Evolutionary conservation across 768 basidiomycete genomes (phyloP).

Genomic region (Pleurotus djamor): DNA sequence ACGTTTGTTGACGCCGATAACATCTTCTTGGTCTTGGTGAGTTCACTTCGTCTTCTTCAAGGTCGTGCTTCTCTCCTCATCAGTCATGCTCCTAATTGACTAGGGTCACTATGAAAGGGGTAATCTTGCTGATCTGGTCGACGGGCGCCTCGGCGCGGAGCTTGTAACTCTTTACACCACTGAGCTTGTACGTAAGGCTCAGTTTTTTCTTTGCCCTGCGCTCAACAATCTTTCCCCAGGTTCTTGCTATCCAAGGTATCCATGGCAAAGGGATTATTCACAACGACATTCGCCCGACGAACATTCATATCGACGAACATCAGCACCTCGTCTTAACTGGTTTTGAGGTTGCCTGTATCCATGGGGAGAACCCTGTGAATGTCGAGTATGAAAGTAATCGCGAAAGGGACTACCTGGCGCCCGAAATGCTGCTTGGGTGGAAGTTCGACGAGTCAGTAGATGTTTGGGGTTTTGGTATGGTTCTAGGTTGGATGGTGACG

Average conservation of each 20-base stretch:
- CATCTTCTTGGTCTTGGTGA: slow-evolving; percentile 1
- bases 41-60: not conserved
- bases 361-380: slow-evolving; percentile 9
- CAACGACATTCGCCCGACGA: slow-evolving; percentile 40
- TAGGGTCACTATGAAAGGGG: not conserved
- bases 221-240: slow-evolving; percentile 19
- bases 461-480: slow-evolving; percentile 57
- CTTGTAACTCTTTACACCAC: slow-evolving; percentile 34
- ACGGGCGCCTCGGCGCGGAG: not conserved
- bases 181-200: slow-evolving; percentile 40
- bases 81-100: too few relatives aligned
- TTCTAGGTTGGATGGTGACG: slow-evolving; percentile 48
- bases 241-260: slow-evolving; percentile 38
- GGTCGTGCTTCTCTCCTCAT: not conserved
- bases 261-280: slow-evolving; percentile 48
- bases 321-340: slow-evolving; percentile 47
- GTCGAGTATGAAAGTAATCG: slow-evolving; percentile 9
- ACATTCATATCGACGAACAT: slow-evolving; percentile 36
- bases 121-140: not conserved
- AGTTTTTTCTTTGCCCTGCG: not conserved
- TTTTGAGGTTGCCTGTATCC: slow-evolving; percentile 34
- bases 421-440: slow-evolving; percentile 58
- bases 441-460: slow-evolving; percentile 49
- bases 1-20: slow-evolving; percentile 4
- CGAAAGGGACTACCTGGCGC: slow-evolving; percentile 37